Evolutionary conservation across 2,329 filamentous ascomycete species (phyloP).

Genomic region (Sporothrix mexicana): DNA sequence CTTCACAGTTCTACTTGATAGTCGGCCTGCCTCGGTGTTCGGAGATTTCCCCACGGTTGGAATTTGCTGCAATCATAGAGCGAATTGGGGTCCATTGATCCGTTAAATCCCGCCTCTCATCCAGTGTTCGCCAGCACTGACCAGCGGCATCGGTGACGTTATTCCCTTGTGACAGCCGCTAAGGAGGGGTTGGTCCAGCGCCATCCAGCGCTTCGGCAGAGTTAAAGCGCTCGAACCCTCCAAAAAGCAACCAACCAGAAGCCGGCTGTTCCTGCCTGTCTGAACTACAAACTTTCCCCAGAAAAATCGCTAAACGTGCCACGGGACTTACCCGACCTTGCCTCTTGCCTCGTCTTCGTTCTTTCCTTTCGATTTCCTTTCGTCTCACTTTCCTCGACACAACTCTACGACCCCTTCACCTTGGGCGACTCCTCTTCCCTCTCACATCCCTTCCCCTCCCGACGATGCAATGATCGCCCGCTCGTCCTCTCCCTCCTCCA

Average conservation of each 20-base stretch:
- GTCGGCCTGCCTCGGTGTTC: slow-evolving; percentile 31
- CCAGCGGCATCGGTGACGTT: slow-evolving; percentile 23
- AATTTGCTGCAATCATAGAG: not conserved
- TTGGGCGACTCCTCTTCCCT: not conserved
- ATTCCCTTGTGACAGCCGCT: not conserved
- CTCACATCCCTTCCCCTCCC: not conserved
- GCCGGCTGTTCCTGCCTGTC: slow-evolving; percentile 12
- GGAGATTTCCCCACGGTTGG: slow-evolving; percentile 16
- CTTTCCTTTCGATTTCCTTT: not conserved
- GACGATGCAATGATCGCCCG: slow-evolving; percentile 32
- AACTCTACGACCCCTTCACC: not conserved
- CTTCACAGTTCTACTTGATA: not conserved
- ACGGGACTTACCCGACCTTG: slow-evolving; percentile 2
- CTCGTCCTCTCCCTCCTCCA: slow-evolving; percentile 24
- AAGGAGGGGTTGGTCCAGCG: not conserved
- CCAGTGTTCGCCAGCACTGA: too few relatives aligned
- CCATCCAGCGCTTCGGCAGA: not conserved
- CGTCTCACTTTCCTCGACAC: not conserved
- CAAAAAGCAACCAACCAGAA: slow-evolving; percentile 8
- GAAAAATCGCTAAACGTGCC: slow-evolving; percentile 12
- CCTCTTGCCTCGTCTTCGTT: not conserved
- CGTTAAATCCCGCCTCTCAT: slow-evolving; percentile 31
- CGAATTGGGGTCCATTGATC: not conserved
- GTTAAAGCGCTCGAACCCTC: not conserved
- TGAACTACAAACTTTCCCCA: slow-evolving; percentile 8